Evolutionary conservation across 2,329 filamentous ascomycete species (phyloP), one percentile per base, ranked within the genome.

Genomic region (Raffaelea arxii): DNA sequence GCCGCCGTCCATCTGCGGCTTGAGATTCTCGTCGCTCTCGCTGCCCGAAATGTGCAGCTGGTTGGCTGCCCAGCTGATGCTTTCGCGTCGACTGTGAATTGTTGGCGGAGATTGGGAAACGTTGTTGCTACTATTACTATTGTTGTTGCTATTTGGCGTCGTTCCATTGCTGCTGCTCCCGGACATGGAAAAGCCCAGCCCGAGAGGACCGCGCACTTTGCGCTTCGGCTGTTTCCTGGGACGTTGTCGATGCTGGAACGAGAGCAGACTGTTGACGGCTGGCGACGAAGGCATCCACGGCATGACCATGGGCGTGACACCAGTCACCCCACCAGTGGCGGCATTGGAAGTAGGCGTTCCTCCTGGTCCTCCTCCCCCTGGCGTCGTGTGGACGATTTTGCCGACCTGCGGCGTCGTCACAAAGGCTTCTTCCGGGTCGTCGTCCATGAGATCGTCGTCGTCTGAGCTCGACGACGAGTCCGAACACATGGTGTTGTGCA

Each of bases 11-110:
- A 61, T 62, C 32, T 70, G 73, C 2, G 55, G 41, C 50, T 69
- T 71, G 5, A 64, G 69, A 53, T 78, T 80, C 53, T 91, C 86
- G 14, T 86, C 84, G 58, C 83, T 86, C 56, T 95, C 90, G 54
- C 83, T 89, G 4, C 87, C 78, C 45, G 78, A 82, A 32, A 96
- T 84, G 53, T 92, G 84, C 19, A 96, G 67, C 56, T 94, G 88
- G 54, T 92, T 90, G 16, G 90, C 90, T 32, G 90, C 88, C 69
- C 92, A 81, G 54, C 86, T 94, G 50, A 97, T 81, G 62, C 88
- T 95, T 63, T 96, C 90, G 38, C 91, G 75, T 39, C 91, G 76
- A 9, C 84, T 75, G 35, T 74, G 50, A 5, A 32, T 30, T 5
- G 38, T 25, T 0, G 90, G 86, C 10, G 91, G 89, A 16, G 89